These are phyloP conservation scores for Kuraishia capsulata DNA, from an alignment of 805 yeast species.

Conservation along the genomic window DNA sequence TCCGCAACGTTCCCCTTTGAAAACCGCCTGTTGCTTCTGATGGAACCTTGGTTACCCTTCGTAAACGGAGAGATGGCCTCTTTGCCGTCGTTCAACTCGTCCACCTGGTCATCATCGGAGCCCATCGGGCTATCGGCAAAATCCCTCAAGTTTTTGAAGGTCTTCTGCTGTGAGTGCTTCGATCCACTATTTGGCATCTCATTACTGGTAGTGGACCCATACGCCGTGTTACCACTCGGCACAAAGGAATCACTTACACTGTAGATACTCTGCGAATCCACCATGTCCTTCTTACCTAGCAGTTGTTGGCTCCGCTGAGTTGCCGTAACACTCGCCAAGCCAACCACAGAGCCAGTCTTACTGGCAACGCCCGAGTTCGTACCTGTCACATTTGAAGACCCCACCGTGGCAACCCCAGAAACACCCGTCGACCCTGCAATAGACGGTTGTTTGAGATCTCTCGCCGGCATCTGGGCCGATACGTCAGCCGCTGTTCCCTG, in stretches of 20 bases:
- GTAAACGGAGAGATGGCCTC: constrained; percentile 1
- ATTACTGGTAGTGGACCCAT: background rate
- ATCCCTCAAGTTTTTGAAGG: too few species aligned
- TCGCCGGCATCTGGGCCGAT: constrained; percentile 7
- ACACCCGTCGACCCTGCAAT: background rate
- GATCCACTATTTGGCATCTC: background rate
- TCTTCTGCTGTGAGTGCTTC: too few species aligned
- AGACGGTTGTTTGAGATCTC: background rate
- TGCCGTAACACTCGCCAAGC: too few species aligned
- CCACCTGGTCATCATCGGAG: background rate
- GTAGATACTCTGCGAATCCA: constrained; percentile 1
- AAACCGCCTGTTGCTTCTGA: background rate
- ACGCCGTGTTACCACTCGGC: background rate
- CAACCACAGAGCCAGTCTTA: too few species aligned
- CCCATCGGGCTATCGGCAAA: background rate
- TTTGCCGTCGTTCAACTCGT: background rate
- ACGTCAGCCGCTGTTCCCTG: constrained; percentile 13
- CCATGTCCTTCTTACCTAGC: background rate
- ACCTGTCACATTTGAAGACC: too few species aligned
- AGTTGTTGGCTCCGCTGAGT: too few species aligned
- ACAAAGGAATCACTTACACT: background rate
- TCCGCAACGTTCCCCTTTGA: background rate
- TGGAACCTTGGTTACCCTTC: background rate
- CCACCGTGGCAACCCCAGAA: background rate
- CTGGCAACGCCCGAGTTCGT: too few species aligned